Conservation (phyloP, 2,329 filamentous ascomycete species). For the Fusarium poae region DNA sequence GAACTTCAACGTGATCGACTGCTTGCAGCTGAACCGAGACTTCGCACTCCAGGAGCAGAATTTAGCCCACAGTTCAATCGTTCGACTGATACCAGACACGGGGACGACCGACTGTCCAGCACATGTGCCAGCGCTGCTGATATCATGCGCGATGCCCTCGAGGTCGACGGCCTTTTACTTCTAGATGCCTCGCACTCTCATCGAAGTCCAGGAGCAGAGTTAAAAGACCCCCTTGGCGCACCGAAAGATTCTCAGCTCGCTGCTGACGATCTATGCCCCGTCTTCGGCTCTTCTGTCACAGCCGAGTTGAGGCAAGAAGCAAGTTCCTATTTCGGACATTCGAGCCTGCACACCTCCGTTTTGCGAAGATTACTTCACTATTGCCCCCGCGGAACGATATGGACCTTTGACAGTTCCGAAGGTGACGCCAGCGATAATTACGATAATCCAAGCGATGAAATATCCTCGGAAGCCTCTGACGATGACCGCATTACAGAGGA, state of each 20-base stretch:
- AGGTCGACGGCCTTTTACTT: not conserved
- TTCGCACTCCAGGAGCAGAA: not conserved
- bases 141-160: conserved; percentile 3
- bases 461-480: not conserved
- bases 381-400: conserved; percentile 3
- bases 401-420: not conserved
- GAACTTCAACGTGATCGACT: not conserved
- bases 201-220: not conserved
- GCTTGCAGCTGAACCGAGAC: not conserved
- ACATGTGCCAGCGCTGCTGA: not conserved
- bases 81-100: not conserved
- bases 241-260: not conserved
- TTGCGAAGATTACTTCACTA: not conserved
- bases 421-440: not conserved
- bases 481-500: not conserved
- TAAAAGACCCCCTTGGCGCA: not conserved
- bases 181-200: not conserved
- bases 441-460: not conserved
- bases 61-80: not conserved
- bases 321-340: not conserved
- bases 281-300: not conserved
- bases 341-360: fast-evolving
- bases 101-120: not conserved
- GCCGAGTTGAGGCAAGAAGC: fast-evolving
- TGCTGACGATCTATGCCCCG: not conserved